Evolutionary conservation across 306 rosid genomes (phyloP), one percentile per base, ranked within the genome.

Genomic region (Aeschynomene evenia): DNA sequence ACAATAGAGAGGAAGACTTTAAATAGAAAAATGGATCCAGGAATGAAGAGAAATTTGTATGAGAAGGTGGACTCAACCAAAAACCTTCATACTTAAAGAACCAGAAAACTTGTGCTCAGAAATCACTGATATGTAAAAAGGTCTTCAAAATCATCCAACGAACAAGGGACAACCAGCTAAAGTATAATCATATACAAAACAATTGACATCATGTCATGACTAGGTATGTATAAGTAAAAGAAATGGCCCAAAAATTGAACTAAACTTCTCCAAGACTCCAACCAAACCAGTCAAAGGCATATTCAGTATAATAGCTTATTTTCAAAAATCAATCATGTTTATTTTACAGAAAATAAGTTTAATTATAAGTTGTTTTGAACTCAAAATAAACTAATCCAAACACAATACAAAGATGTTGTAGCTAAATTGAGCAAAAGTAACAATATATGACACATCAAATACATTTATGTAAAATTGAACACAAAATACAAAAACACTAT

Each of bases 41-140:
- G 19, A 71, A 40, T 66, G 66, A 51, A 56, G 57, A 65, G 58
- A 71, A 59, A 36, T 50, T 39, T 37, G 21, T 52, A 66, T 39
- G 58, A 50, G 15, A 50, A 21, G 29, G 8, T 29, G 29, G 51
- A 13, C 5, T 15, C 13, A 39, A 51, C 59, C 49, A 56, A 45
- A 64, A 37, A 13, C 15, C 20, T 14, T 29, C 20, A 43, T 21
- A 43, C 7, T 66, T 3, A 71, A 72, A 51, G 39, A 78, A 66
- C 24, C 52, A 11, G 48, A 15, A 72, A 66, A 67, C 19, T 51
- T 51, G 20, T 9, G 4, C 45, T 11, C 42, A 7, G 28, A 14
- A 36, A 15, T 14, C 51, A 53, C 42, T 37, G 37, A 61, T 22
- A 45, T 56, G 61, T 9, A 51, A 40, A 9, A 66, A 64, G 23